Conservation (phyloP, 208 protist species). For the Polymyxa betae region DNA sequence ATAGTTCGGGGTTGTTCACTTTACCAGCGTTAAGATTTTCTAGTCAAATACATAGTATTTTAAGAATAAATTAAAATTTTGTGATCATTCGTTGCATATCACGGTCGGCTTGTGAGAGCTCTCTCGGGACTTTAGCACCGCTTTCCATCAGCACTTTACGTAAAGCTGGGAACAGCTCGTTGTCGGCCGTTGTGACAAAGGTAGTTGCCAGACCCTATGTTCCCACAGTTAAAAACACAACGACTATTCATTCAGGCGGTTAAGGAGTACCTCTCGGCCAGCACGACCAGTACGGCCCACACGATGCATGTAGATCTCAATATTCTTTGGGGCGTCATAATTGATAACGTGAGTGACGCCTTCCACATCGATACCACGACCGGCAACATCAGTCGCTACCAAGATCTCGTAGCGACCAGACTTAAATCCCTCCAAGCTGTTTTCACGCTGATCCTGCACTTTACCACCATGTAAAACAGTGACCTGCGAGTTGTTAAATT, state of each 20-base stretch:
- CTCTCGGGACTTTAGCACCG: neutral
- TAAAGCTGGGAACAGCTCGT: slow-evolving; percentile 13
- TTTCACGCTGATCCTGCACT: slow-evolving; percentile 69
- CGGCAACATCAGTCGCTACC: slow-evolving; percentile 82
- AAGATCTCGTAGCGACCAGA: slow-evolving; percentile 74
- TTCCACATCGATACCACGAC: slow-evolving; percentile 82
- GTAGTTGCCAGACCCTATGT: slow-evolving; percentile 19
- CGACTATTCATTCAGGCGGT: neutral
- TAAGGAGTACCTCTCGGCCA: neutral
- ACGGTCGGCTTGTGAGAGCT: slow-evolving; percentile 21
- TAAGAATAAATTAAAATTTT: slow-evolving; percentile 46
- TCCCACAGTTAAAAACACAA: neutral
- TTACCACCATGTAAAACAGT: slow-evolving; percentile 43
- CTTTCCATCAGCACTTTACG: slow-evolving; percentile 4
- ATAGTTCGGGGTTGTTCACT: too few species aligned
- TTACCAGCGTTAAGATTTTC: too few species aligned
- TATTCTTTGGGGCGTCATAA: slow-evolving; percentile 81
- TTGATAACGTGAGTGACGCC: slow-evolving; percentile 83
- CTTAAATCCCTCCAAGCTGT: slow-evolving; percentile 78
- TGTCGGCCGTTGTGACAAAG: neutral
- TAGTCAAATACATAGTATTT: too few species aligned
- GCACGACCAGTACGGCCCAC: slow-evolving; percentile 57
- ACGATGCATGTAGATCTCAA: slow-evolving; percentile 66
- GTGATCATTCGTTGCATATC: slow-evolving; percentile 48
- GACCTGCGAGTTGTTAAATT: neutral